Evolutionary conservation across 495 filamentous ascomycete species (phyloP), one percentile per base, ranked within the genome.

Genomic region (Rusavskia elegans): DNA sequence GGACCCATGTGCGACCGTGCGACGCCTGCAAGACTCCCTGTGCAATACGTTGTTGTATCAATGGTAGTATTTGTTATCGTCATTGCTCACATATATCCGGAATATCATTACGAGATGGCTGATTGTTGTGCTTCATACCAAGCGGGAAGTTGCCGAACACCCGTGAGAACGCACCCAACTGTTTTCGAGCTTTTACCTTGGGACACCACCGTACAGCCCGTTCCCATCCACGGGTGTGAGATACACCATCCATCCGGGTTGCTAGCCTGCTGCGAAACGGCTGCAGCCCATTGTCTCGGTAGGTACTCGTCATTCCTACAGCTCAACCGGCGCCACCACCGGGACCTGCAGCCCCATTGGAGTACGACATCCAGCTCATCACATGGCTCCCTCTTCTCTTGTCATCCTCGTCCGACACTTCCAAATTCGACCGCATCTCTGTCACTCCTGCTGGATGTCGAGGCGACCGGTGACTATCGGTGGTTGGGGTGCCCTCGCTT

Each of bases 311-410:
- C 2, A 2, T 3, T 23, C 16, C 23, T 21, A 16, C 44, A 25
- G 21, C 44, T 46, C 32, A 35, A 7, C 32, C 32, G 6, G 20
- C 36, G 17, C 51, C 38, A 49, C 27, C 20, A 17, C 8, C 51
- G 9, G 45, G 46, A 39, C 41, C 45, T 44, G 50, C 21, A 21
- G 11, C 38, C 11, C 44, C 35, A 19, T 48, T 38, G 13, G 49
- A 21, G 38, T 57, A 57, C 8, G 35, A 32, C 55, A 57, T 57
- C 52, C 53, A 57, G 37, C 52, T 57, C 52, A 52, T 49, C 17
- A 57, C 49, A 52, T 57, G 55, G 19, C 14, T 11, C 4, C 17
- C 41, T 16, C 49, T 30, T 23, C 52, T 49, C 17, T 37, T 38
- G 39, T 17, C 11, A 13, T 49, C 49, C 3, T 37, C 50, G 20